These are phyloP conservation scores for Puccinellia tenuiflora DNA, from an alignment of 176 grass and related monocot species.

Conservation along the genomic window DNA sequence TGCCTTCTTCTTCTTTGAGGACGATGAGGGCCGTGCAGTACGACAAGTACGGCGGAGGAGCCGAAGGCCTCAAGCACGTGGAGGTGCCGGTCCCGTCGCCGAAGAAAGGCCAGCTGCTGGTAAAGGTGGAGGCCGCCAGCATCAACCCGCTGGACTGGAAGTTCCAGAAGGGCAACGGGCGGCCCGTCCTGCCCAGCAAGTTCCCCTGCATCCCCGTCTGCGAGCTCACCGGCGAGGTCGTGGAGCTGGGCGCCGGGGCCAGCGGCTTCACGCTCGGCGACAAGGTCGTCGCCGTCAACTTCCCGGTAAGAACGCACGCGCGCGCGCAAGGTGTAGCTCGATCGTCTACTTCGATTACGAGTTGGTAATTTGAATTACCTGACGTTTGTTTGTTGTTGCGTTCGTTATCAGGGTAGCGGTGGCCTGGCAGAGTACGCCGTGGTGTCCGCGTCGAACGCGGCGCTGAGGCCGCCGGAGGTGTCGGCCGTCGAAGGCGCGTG, in stretches of 20 bases:
- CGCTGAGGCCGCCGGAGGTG: constrained; percentile 26
- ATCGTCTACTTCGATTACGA: too few species aligned
- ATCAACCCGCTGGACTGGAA: constrained; percentile 54
- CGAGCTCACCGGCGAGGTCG: constrained; percentile 49
- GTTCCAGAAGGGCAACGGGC: constrained; percentile 36
- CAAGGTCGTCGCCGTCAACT: constrained; percentile 45
- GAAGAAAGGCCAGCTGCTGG: constrained; percentile 41
- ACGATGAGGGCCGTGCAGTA: constrained; percentile 40
- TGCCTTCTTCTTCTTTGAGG: constrained; percentile 7
- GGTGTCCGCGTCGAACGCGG: background rate
- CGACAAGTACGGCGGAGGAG: constrained; percentile 41
- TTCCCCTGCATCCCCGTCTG: constrained; percentile 46
- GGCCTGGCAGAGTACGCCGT: constrained; percentile 43
- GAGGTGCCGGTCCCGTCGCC: constrained; percentile 40
- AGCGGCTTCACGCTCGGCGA: constrained; percentile 38
- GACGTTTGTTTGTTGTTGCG: background rate
- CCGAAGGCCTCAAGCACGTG: constrained; percentile 37
- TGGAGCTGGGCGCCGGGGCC: constrained; percentile 29
- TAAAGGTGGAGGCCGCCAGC: constrained; percentile 35
- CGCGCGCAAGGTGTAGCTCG: background rate
- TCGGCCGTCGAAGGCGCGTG: constrained; percentile 35
- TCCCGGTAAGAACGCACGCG: constrained; percentile 5
- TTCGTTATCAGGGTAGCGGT: constrained; percentile 25
- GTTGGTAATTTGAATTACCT: too few species aligned
- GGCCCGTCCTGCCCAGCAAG: constrained; percentile 36